Evolutionary conservation across 2,329 filamentous ascomycete genomes (phyloP), one percentile per base, ranked within the genome.

Genomic region (Diplodia sapinea): DNA sequence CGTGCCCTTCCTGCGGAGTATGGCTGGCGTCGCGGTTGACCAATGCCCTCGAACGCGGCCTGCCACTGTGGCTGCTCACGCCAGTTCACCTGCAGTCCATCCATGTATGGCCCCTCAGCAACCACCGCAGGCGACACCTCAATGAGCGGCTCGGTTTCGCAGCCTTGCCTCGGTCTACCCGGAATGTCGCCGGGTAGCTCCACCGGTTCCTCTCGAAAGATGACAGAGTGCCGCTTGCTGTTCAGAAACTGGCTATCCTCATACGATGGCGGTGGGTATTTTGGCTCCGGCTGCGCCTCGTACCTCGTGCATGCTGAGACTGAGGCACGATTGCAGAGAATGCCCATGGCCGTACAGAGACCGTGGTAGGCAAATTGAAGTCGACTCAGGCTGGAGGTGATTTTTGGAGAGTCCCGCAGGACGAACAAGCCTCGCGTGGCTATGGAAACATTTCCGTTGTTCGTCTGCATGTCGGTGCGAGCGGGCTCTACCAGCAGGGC

Each of bases 401-500:
- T 63, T 4, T 64, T 52, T 15, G 70, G 65, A 3, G 56, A 66
- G 33, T 71, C 68, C 15, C 63, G 38, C 20, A 72, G 55, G 2
- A 70, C 68, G 63, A 69, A 72, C 43, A 66, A 50, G 13, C 68
- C 50, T 33, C 71, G 65, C 6, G 69, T 70, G 4, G 26, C 12
- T 15, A 68, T 29, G 9, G 66, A 31, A 7, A 71, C 51, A 15
- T 51, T 67, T 20, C 66, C 70, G 52, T 47, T 61, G 61, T 51
- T 61, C 5, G 65, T 67, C 29, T 65, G 29, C 29, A 67, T 66
- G 55, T 71, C 69, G 17, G 66, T 70, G 51, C 68, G 55, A 6
- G 69, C 62, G 8, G 64, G 67, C 36, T 72, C 69, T 3, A 69
- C 59, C 17, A 72, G 65, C 23, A 31, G 61, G 17, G 70, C 71